phyloP scores from a whole-genome alignment of 495 filamentous ascomycete species.

The Pyrenula aspistea region DNA sequence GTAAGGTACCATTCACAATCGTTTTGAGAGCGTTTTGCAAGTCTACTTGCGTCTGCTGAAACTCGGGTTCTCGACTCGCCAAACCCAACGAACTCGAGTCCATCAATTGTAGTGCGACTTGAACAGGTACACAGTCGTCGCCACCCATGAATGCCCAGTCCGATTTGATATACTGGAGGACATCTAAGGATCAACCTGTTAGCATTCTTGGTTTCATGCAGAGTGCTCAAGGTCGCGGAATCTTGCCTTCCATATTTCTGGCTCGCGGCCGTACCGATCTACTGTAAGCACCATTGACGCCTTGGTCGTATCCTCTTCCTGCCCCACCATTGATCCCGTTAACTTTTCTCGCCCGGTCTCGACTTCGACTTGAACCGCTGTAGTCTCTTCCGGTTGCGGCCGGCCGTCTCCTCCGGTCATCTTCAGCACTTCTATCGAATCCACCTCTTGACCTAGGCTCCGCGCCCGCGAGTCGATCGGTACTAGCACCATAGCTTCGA shows the following conservation, averaged over 20 bases:
- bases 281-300: constrained; percentile 14
- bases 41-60: constrained; percentile 66
- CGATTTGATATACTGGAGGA: constrained; percentile 60
- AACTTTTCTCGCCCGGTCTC: constrained; percentile 6
- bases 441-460: constrained; percentile 3
- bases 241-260: constrained; percentile 27
- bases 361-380: constrained; percentile 14
- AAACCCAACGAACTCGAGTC: constrained; percentile 88
- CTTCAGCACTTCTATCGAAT: background rate
- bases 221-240: background rate
- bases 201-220: background rate
- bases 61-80: constrained; percentile 73
- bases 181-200: constrained; percentile 22
- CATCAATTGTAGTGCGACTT: constrained; percentile 84
- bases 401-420: constrained; percentile 3
- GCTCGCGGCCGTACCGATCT: constrained; percentile 14
- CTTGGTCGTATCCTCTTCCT: constrained; percentile 5
- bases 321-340: background rate
- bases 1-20: constrained; percentile 64
- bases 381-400: constrained; percentile 11
- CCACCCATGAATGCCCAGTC: constrained; percentile 89
- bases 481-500: background rate
- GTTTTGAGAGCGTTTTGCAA: constrained; percentile 84
- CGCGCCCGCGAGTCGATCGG: background rate
- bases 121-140: constrained; percentile 79